Evolutionary conservation across 192 early-diverging fungal species (phyloP).

Genomic region (Cetraspora pellucida): DNA sequence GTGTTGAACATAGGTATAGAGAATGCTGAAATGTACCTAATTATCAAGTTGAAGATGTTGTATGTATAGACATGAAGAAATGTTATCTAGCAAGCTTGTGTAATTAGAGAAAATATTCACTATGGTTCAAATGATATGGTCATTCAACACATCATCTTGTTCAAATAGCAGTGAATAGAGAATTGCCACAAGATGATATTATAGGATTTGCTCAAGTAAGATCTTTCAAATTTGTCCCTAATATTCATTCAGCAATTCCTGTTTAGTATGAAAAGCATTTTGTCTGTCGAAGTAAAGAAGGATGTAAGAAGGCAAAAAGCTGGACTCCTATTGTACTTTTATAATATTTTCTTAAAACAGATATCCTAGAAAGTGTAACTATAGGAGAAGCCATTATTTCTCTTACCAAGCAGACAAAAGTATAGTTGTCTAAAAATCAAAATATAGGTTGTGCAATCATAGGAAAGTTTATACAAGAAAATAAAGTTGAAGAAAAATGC

Average conservation of each 20-base stretch:
- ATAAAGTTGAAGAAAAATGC: constrained; percentile 21
- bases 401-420: constrained; percentile 28
- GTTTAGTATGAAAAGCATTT: constrained; percentile 14
- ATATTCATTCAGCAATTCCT: constrained; percentile 12
- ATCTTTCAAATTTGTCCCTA: not conserved
- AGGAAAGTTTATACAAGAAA: constrained; percentile 14
- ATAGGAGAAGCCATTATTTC: constrained; percentile 18
- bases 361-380: constrained; percentile 17
- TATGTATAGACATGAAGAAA: constrained; percentile 27
- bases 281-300: not conserved
- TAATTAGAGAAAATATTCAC: constrained; percentile 4
- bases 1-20: constrained; percentile 6
- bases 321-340: constrained; percentile 18
- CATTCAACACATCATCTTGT: constrained; percentile 26
- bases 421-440: constrained; percentile 13
- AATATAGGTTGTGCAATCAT: constrained; percentile 28
- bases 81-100: constrained; percentile 15
- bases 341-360: constrained; percentile 5
- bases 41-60: constrained; percentile 15
- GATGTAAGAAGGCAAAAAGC: not conserved
- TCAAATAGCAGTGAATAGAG: not conserved
- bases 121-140: constrained; percentile 10
- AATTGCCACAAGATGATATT: constrained; percentile 15
- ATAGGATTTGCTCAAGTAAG: constrained; percentile 10
- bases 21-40: constrained; percentile 7